These are phyloP conservation scores for Lasiodiplodia gonubiensis DNA, from an alignment of 2,329 filamentous ascomycete genomes.

Conservation along the genomic window DNA sequence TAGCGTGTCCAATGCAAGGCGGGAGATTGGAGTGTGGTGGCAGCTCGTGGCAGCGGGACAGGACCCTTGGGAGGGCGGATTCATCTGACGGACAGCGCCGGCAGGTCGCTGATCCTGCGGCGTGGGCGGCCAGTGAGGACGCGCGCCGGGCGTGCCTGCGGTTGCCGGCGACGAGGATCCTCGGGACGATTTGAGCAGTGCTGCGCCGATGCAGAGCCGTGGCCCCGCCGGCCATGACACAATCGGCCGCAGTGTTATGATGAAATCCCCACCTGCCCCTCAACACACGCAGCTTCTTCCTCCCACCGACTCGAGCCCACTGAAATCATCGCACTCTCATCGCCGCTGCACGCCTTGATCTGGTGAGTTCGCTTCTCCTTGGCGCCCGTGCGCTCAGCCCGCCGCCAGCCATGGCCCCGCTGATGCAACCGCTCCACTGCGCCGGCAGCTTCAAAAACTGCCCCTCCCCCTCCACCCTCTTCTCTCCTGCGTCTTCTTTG, in stretches of 20 bases:
- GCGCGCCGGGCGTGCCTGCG: background rate
- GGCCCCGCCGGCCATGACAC: slow-evolving; percentile 28
- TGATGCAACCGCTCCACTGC: slow-evolving; percentile 27
- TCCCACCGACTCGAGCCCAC: slow-evolving; percentile 24
- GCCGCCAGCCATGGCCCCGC: slow-evolving; percentile 13
- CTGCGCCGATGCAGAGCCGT: slow-evolving; percentile 28
- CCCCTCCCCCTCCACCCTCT: slow-evolving; percentile 29
- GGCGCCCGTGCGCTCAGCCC: background rate
- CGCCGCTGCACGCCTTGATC: slow-evolving; percentile 25
- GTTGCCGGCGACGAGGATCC: slow-evolving; percentile 13
- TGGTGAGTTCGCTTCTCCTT: slow-evolving; percentile 23
- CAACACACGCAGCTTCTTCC: slow-evolving; percentile 25
- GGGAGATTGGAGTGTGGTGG: slow-evolving; percentile 6
- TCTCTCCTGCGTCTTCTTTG: slow-evolving; percentile 23
- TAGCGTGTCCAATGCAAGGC: background rate
- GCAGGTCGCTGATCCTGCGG: slow-evolving; percentile 15
- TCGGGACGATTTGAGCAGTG: slow-evolving; percentile 19
- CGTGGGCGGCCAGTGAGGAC: background rate
- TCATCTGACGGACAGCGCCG: slow-evolving; percentile 3
- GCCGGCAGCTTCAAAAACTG: slow-evolving; percentile 26
- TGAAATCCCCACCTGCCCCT: slow-evolving; percentile 27
- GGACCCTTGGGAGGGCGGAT: background rate
- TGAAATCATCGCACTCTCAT: slow-evolving; percentile 25
- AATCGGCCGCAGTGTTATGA: slow-evolving; percentile 26
- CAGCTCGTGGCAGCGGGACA: background rate